Conservation (phyloP, 2,329 filamentous ascomycete genomes). For the Domatiomyces catenatus region DNA sequence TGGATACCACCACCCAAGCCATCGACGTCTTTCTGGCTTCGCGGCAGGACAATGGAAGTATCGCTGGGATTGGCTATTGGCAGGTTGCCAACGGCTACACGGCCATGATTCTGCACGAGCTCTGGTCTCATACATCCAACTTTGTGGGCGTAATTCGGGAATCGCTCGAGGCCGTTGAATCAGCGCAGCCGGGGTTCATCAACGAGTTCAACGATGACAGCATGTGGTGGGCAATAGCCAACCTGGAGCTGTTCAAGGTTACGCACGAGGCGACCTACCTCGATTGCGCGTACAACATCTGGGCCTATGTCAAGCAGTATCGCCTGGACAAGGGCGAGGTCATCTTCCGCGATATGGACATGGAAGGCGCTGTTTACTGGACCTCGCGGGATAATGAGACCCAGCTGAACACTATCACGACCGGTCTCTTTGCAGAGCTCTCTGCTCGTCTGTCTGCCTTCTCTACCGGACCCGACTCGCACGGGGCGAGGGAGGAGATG, state of each 20-base stretch:
- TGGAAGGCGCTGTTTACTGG: constrained; percentile 12
- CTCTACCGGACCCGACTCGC: not conserved
- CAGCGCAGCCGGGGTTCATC: constrained; percentile 6
- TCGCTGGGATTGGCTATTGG: constrained; percentile 11
- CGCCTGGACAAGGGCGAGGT: constrained; percentile 5
- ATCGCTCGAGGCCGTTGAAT: constrained; percentile 5
- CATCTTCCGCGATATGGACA: constrained; percentile 7
- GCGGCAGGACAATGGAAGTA: constrained; percentile 7
- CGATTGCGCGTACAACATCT: constrained; percentile 3
- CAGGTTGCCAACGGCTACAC: constrained; percentile 13
- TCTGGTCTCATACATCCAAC: constrained; percentile 7
- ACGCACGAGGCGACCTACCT: constrained; percentile 3
- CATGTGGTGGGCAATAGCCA: constrained; percentile 12
- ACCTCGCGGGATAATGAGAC: constrained; percentile 8
- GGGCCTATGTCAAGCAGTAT: constrained; percentile 7
- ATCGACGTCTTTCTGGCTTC: constrained; percentile 10
- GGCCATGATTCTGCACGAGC: constrained; percentile 10
- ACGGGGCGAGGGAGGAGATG: not conserved
- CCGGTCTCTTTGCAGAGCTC: constrained; percentile 11
- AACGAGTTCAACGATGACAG: constrained; percentile 13
- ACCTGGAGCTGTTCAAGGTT: constrained; percentile 8
- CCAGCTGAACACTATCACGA: constrained; percentile 10
- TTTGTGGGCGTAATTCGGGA: constrained; percentile 4
- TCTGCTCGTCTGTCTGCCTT: constrained; percentile 6
- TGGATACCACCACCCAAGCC: constrained; percentile 7